Conservation (phyloP, 345 rosid species). For the Citropsis articulata region DNA sequence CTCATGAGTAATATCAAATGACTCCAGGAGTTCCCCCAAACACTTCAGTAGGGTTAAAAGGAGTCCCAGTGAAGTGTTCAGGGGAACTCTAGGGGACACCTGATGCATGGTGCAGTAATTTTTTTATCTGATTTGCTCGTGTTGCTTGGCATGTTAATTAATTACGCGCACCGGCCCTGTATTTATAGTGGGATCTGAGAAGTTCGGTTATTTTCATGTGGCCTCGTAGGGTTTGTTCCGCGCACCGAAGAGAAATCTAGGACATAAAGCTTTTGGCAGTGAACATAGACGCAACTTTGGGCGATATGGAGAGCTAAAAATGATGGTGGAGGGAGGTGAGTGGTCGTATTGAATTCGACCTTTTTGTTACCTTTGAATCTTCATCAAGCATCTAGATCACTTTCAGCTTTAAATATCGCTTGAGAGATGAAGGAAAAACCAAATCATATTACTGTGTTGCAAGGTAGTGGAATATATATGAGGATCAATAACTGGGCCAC, state of each 20-base stretch:
- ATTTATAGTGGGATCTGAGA: slow-evolving; percentile 5
- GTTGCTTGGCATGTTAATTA: background rate
- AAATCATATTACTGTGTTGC: background rate
- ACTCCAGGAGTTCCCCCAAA: slow-evolving; percentile 59
- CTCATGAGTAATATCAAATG: slow-evolving; percentile 12
- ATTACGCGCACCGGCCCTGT: background rate
- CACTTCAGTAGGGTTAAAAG: slow-evolving; percentile 40
- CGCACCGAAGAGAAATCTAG: background rate
- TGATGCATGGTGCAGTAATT: background rate
- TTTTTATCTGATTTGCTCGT: no score
- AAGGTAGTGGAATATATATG: no score
- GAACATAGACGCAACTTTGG: slow-evolving; percentile 22
- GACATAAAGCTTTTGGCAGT: background rate
- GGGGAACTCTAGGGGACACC: slow-evolving; percentile 39
- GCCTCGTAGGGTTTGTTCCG: background rate
- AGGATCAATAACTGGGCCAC: background rate
- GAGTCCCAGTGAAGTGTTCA: slow-evolving; percentile 39
- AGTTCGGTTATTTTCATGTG: no score
- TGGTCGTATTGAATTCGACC: background rate
- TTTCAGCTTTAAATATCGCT: background rate
- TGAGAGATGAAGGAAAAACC: background rate
- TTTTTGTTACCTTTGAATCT: background rate
- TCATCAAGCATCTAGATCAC: background rate
- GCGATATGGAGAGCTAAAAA: background rate
- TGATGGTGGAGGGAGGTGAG: background rate